Conservation (phyloP, 2,329 filamentous ascomycete species). For the Aureobasidium sp. region DNA sequence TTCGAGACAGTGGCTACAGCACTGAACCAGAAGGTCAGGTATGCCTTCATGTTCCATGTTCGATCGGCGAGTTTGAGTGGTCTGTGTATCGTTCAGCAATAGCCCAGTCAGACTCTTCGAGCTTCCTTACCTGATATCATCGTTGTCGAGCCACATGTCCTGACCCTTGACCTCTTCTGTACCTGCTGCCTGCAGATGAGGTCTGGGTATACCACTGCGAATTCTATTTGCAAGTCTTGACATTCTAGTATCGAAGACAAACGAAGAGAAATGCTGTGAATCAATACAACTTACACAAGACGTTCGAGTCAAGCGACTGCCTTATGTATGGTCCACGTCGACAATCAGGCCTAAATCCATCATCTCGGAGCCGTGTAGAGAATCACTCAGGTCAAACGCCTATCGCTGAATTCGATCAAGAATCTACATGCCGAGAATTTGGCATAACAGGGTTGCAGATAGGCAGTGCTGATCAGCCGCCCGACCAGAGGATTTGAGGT, state of each 20-base stretch:
- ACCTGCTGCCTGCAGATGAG: not conserved
- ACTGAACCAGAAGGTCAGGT: not conserved
- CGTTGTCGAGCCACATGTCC: conserved; percentile 6
- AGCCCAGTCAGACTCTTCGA: too few relatives aligned
- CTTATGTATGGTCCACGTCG: not conserved
- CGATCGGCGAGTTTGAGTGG: not conserved
- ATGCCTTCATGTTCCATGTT: not conserved
- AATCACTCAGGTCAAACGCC: not conserved
- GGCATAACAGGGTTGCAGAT: not conserved
- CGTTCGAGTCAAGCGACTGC: not conserved
- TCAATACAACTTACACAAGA: not conserved
- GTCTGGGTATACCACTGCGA: not conserved
- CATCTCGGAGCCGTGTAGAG: not conserved
- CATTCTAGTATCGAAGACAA: not conserved
- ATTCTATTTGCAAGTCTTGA: not conserved
- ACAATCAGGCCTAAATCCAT: not conserved
- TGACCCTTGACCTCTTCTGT: not conserved
- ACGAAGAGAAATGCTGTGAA: not conserved
- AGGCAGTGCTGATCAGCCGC: not conserved
- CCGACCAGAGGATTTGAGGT: too few relatives aligned
- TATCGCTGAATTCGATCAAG: not conserved
- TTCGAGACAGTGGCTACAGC: not conserved
- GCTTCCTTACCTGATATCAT: not conserved
- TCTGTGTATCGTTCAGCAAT: not conserved
- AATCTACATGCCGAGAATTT: not conserved